Evolutionary conservation across 1,284 basidiomycete species (phyloP), one percentile per base, ranked within the genome.

Genomic region (Cutaneotrichosporon cavernicola): DNA sequence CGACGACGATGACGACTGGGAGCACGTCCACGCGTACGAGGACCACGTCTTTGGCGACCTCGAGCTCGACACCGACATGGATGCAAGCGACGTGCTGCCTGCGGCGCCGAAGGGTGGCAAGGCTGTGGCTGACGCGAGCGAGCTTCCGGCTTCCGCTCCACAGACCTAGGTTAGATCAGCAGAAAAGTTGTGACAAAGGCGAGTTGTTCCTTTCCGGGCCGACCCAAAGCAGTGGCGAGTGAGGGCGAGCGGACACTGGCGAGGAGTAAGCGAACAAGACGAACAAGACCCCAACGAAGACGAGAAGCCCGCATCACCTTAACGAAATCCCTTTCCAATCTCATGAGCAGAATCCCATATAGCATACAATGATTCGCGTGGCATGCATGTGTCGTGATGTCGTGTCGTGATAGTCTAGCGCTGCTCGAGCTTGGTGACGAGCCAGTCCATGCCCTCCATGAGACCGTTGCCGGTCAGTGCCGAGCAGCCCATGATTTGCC

Each of bases 401-500:
- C 58, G 47, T 59, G 55, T 43, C 51, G 36, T 43, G 22, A 36
- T 43, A 32, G 55, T 47, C 40, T 56, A 65, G 43, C 61, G 58
- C 21, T 64, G 58, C 51, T 60, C 60, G 30, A 80, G 60, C 65
- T 80, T 80, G 22, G 69, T 68, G 5, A 80, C 78, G 36, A 80
- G 66, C 78, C 78, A 80, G 69, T 80, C 78, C 77, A 80, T 78
- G 40, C 78, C 78, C 62, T 80, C 78, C 60, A 80, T 74, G 56
- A 80, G 64, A 2, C 78, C 78, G 21, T 65, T 38, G 9, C 78
- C 78, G 0, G 82, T 83, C 58, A 83, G 72, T 9, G 83, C 83
- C 43, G 80, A 81, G 68, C 82, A 83, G 14, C 82, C 82, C 73
- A 83, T 81, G 62, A 84, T 84, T 73, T 84, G 83, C 83, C 83